Percentiles rank a stretch among this genome's conserved stretches.
Evolutionary conservation across 2,329 filamentous ascomycete species (phyloP).

Genomic region (Penicillium aurantiogriseum): DNA sequence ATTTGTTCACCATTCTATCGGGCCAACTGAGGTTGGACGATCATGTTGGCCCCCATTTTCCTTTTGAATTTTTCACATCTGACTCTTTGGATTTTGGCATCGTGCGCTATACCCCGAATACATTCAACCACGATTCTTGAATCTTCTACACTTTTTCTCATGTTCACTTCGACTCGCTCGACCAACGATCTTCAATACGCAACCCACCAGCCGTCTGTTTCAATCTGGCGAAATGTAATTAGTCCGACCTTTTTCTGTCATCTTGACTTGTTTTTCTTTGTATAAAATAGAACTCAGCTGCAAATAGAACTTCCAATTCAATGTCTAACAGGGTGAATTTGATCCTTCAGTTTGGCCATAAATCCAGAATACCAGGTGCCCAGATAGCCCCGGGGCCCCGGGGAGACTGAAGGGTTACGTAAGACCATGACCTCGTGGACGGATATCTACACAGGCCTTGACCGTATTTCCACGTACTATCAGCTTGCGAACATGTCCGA

Average conservation of each 20-base stretch:
- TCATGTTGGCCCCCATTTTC: background rate
- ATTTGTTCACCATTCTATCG: background rate
- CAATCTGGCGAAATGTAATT: background rate
- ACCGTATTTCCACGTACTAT: background rate
- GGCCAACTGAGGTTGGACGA: background rate
- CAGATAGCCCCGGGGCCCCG: too few species aligned
- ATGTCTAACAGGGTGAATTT: background rate
- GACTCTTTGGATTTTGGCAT: slow-evolving; percentile 5
- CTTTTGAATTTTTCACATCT: background rate
- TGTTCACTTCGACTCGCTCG: background rate
- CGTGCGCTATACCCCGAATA: slow-evolving; percentile 11
- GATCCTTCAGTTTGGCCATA: background rate
- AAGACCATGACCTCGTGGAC: background rate
- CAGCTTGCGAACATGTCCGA: background rate
- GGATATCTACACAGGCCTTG: too few species aligned
- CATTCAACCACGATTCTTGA: slow-evolving; percentile 3
- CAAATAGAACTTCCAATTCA: background rate
- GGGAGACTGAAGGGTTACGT: background rate
- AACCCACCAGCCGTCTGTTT: background rate
- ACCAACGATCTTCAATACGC: background rate
- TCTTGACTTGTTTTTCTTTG: background rate
- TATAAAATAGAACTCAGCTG: background rate
- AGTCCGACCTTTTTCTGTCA: background rate
- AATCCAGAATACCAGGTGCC: too few species aligned
- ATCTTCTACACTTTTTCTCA: background rate